Evolutionary conservation across 2,329 filamentous ascomycete species (phyloP), one percentile per base, ranked within the genome.

Genomic region (Tolypocladium ophioglossoides): DNA sequence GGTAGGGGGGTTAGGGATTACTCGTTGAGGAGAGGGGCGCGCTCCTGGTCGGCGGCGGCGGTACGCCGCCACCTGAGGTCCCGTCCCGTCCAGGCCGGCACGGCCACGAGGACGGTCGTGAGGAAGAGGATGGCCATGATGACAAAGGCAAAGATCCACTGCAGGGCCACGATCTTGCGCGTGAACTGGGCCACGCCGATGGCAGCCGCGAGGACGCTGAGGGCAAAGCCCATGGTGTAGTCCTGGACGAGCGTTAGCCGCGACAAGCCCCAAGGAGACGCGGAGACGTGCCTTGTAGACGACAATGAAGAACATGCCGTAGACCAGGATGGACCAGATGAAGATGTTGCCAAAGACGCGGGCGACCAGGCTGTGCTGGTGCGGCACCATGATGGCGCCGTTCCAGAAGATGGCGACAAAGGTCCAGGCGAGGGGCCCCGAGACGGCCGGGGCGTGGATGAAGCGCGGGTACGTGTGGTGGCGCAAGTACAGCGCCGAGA

Each of bases 111-210:
- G 2, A 88, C 63, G 1, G 87, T 89, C 20, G 82, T 71, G 22
- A 91, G 68, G 67, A 94, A 86, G 52, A 95, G 79, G 30, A 88
- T 67, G 1, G 77, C 81, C 78, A 92, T 91, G 67, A 95, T 90
- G 58, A 83, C 76, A 65, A 95, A 94, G 37, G 90, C 87, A 68
- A 95, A 95, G 70, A 95, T 92, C 90, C 90, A 95, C 73, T 96
- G 91, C 59, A 95, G 76, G 8, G 89, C 87, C 60, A 95, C 77
- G 56, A 85, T 70, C 67, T 90, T 83, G 63, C 79, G 78, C 51
- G 84, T 74, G 72, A 95, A 84, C 69, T 96, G 91, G 16, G 83
- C 80, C 18, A 94, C 82, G 14, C 88, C 89, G 44, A 95, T 82
- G 20, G 89, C 82, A 6, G 89, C 84, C 1, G 83, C 74, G 49